phyloP scores from a whole-genome alignment of 257 asterid species.

The Paraleonurus japonicus region DNA sequence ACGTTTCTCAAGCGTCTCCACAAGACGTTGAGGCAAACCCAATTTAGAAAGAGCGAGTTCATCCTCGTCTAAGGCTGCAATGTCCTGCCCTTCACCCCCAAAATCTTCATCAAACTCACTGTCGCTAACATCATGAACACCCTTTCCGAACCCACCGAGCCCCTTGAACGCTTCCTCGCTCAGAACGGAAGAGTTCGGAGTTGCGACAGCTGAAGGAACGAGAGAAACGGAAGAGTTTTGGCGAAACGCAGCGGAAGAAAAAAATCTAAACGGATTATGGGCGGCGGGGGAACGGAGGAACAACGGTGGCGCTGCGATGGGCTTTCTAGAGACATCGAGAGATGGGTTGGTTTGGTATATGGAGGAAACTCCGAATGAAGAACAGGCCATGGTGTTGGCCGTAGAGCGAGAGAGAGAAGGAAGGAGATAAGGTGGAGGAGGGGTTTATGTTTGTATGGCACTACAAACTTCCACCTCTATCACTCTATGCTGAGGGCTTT shows the following conservation, averaged over 20 bases:
- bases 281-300: constrained; percentile 49
- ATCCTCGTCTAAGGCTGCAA: constrained; percentile 27
- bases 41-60: constrained; percentile 62
- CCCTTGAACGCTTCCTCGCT: constrained; percentile 91
- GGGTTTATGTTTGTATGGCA: constrained; percentile 47
- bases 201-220: constrained; percentile 60
- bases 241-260: constrained; percentile 27
- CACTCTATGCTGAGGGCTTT: constrained; percentile 19
- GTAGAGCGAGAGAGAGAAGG: neutral
- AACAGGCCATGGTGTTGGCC: constrained; percentile 44
- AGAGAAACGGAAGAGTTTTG: constrained; percentile 39
- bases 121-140: constrained; percentile 38
- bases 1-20: constrained; percentile 64
- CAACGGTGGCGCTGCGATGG: constrained; percentile 37
- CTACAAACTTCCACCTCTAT: constrained; percentile 48
- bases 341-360: constrained; percentile 56
- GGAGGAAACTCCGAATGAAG: constrained; percentile 67
- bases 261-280: constrained; percentile 35
- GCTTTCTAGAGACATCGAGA: constrained; percentile 39
- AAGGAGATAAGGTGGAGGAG: constrained; percentile 30
- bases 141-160: constrained; percentile 58
- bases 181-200: constrained; percentile 72
- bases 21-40: constrained; percentile 77
- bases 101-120: constrained; percentile 39
- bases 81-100: constrained; percentile 34